Base-by-base conservation (phyloP, 75 land plant genomes). In the Sequoia sempervirens region DNA sequence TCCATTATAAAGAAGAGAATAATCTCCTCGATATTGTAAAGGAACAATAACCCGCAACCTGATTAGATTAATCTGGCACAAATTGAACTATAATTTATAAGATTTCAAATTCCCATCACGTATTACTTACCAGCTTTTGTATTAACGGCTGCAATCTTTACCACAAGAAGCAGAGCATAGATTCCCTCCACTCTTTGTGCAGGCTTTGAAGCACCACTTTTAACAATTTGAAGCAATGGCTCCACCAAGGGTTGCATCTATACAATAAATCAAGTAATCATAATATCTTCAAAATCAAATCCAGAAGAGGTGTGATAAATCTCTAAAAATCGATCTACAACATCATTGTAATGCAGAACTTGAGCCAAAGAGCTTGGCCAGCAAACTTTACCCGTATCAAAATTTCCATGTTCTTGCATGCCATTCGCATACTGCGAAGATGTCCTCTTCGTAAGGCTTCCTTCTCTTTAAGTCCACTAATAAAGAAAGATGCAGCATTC, bases 391-490 rank as follows among this genome's bases (percentile, higher is more conserved):
- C 96, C 86, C 54, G 82, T 81, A 78, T 46, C 86, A 87, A 84
- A 20, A 90, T 84, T 83, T 93, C 93, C 75, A 75, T 30, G 81
- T 96, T 96, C 85, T 86, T 88, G 75, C 93, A 92, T 36, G 91
- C 90, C n/a, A 81, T 78, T 64, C 84, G 85, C 70, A 98, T 82
- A 83, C 96, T 92, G 28, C 94, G 93, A 78, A 98, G 92, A 87
- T 98, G 97, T 23, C 94, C 92, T 74, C 95, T 89, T 80, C 99
- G 89, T 46, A 98, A 84, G 83, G 41, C 74, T 76, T 98, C 99
- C 84, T 96, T 98, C 86, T 98, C 99, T 82, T 95, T 98, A 6
- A 98, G 85, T 50, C 99, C 99, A 75, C 88, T 83, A 82, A 83
- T 73, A 85, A 98, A 76, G 86, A 98, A 96, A 28, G 90, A 84